Evolutionary conservation across 257 asterid species (phyloP), one percentile per base, ranked within the genome.

Genomic region (Lycium barbarum): DNA sequence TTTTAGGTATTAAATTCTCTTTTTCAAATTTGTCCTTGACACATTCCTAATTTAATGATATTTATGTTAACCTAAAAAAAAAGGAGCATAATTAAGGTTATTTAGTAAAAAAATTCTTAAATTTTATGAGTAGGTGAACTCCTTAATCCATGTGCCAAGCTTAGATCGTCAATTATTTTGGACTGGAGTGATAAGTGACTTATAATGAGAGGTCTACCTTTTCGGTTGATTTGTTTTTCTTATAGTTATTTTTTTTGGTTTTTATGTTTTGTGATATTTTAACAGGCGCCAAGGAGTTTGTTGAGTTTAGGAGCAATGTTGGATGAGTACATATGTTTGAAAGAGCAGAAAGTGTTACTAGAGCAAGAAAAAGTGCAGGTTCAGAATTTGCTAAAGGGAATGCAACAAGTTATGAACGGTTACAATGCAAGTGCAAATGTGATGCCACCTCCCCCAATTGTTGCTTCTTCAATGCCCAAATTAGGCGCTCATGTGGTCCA

Each of bases 301-400:
- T 78, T 96, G 97, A 91, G 94, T 86, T 89, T 96, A 91, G 94
- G 92, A 17, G 95, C 90, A 45, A 93, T 96, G 81, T 82, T 96
- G 89, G 97, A 96, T 35, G 99, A 96, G 88, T 96, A 96, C 88
- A 91, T 95, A 38, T 67, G 93, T 4, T 47, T 96, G 87, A 96
- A 96, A 93, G 99, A 91, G 88, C 96, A 91, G 88, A 96, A 91
- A 86, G 92, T 96, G 86, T 68, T 63, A 33, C 33, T 95, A 43
- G 99, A 93, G 83, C 95, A 91, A 83, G 99, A 96, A 63, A 93
- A 91, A 81, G 17, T 86, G 53, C 91, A 96, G 53, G 93, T 95
- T 84, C 93, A 91, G 84, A 91, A 87, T 90, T 89, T 96, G 90
- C 88, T 95, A 0, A 89, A 79, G 49, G 99, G 98, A 6, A 90